Evolutionary conservation across 169 alveolate genomes (phyloP), one percentile per base, ranked within the genome.

Genomic region (Plasmodium cynomolgi): DNA sequence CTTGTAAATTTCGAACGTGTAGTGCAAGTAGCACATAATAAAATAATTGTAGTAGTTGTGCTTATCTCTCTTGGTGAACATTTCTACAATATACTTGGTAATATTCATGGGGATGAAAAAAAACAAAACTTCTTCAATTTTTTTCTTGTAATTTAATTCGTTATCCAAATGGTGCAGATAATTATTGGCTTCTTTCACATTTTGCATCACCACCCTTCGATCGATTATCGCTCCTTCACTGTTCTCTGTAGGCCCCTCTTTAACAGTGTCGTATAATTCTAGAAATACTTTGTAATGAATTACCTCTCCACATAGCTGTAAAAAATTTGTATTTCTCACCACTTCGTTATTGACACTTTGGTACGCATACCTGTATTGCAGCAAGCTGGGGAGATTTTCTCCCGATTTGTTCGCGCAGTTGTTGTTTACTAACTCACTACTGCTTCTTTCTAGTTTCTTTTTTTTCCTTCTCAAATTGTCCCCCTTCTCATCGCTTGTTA

Each of bases 71-170:
- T 75, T 77, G 1, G 81, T 50, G 15, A 50, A 34, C 44, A 15
- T 26, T 11, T 54, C 62, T 75, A 86, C 68, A 17, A 86, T 29
- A 86, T 20, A 77, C 41, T 86, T 79, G 11, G 93, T 86, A 41
- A 71, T 5, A 29, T 77, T n/a, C 56, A 54, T 33, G 39, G 95
- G 95, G 11, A 91, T 91, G 58, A 91, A 91, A 82, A 91, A 91
- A 91, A 71, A 91, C 58, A 91, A 44, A 17, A 91, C 26, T 44
- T 91, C 92, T 44, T 91, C 73, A 31, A 91, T 9, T 71, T 82
- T 91, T 54, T 91, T 41, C 20, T 73, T 41, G 84, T 91, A 91
- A 71, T 73, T 81, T 74, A 73, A n/a, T 71, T 91, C 84, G 41
- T 33, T 81, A 20, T 91, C 92, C 17, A 29, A 37, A 23, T 34